Evolutionary conservation across 305 asterid genomes (phyloP), one percentile per base, ranked within the genome.

Genomic region (Fraxinus paxiana): DNA sequence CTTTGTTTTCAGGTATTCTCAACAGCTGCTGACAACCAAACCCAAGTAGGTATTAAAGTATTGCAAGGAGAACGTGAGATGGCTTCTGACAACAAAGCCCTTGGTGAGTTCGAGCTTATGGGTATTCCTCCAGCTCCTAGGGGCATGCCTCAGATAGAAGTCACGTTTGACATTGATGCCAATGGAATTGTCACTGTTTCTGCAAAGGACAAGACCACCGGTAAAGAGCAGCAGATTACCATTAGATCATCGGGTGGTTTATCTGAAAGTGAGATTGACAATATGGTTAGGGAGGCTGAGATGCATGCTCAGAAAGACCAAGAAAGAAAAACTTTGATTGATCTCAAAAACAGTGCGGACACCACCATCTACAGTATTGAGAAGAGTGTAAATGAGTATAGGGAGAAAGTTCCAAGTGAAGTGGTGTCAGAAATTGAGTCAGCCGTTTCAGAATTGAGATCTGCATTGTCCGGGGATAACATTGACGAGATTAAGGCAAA

Each of bases 31-130:
- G 83, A 80, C 74, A 80, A 80, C 26, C 83, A 80, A 56, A 73
- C 73, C 15, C 79, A 73, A 56, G 83, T 80, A 4, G 79, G 79
- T 15, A 73, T 80, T n/a, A 73, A 72, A n/a, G 83, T 80, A 2
- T 63, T 81, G 75, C 84, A 81, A 63, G 84, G 84, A 24, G 84
- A 81, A 48, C 84, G 84, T 5, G 84, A 81, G 67, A 75, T 75
- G 80, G 80, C 84, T 20, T 1, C 80, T 2, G 80, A 59, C 76
- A 81, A 81, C 73, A 81, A 81, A 35, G 9, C 33, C 17, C 56
- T 81, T 34, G 84, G 84, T 10, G 69, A 81, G 77, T 81, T 81
- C 33, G 84, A 81, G 17, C 84, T 81, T n/a, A 51, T 75, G 18
- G 84, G 79, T 20, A 73, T 80, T 43, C 79, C 79, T 24, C 83